Conservation (phyloP, 2,329 filamentous ascomycete genomes). For the Xylariomycetidae sp. region DNA sequence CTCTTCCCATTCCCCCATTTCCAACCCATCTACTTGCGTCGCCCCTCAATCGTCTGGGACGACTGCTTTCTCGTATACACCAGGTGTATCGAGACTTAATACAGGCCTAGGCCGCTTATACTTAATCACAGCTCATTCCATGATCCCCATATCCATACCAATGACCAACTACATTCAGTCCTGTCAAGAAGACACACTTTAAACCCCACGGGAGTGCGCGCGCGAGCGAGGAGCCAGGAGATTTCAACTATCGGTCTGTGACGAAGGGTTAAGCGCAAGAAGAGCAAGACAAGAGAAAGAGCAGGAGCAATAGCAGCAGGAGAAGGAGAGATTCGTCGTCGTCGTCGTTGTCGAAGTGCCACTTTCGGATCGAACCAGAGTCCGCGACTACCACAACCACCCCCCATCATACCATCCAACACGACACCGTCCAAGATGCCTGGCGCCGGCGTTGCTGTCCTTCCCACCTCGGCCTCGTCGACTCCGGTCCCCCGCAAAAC, state of each 20-base stretch:
- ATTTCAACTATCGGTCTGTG: constrained; percentile 55
- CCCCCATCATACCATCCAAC: constrained; percentile 14
- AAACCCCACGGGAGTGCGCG: constrained; percentile 60
- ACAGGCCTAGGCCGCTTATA: constrained; percentile 30
- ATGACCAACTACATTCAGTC: constrained; percentile 44
- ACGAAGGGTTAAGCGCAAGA: constrained; percentile 25
- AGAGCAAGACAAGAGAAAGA: too few species aligned
- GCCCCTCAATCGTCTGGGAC: constrained; percentile 20
- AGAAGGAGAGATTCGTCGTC: too few species aligned
- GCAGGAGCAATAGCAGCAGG: too few species aligned
- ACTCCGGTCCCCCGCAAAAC: constrained; percentile 70
- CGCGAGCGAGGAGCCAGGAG: constrained; percentile 52
- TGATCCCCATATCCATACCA: constrained; percentile 50
- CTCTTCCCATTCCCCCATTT: constrained; percentile 20
- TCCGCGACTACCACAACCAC: constrained; percentile 7
- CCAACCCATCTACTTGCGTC: constrained; percentile 19
- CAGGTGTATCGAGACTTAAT: constrained; percentile 22
- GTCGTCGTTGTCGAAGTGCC: too few species aligned
- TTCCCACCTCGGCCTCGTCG: constrained; percentile 56
- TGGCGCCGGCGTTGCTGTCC: constrained; percentile 61
- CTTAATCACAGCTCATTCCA: constrained; percentile 38
- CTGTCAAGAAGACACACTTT: constrained; percentile 61
- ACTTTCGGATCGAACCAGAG: too few species aligned
- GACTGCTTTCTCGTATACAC: constrained; percentile 25
- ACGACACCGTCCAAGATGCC: constrained; percentile 52